Percentiles rank a stretch among this genome's conserved stretches.
Evolutionary conservation across 768 basidiomycete species (phyloP).

Genomic region (Gymnopilus dilepis): DNA sequence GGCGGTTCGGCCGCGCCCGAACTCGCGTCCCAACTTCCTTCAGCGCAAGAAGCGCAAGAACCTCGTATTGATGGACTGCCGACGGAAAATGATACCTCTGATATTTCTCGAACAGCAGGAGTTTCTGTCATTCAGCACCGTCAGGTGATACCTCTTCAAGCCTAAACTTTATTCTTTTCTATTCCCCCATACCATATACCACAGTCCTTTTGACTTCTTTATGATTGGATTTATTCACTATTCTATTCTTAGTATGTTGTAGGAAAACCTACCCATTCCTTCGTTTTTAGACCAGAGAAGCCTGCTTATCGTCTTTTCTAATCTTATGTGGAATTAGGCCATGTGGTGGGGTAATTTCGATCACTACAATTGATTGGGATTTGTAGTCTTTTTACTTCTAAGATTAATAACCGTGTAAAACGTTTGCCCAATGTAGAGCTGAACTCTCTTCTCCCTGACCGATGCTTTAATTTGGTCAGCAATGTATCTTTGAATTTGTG

Average conservation of each 20-base stretch:
- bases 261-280: constrained; percentile 9
- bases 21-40: constrained; percentile 10
- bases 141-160: constrained; percentile 19
- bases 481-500: too few species aligned
- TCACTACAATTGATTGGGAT: too few species aligned
- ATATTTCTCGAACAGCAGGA: constrained; percentile 11
- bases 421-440: too few species aligned
- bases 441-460: too few species aligned
- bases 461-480: too few species aligned
- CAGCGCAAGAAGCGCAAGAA: constrained; percentile 12
- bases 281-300: constrained; percentile 14
- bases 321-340: too few species aligned
- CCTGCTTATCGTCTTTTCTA: constrained; percentile 7
- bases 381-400: too few species aligned
- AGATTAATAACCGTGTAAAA: too few species aligned
- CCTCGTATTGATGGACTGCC: constrained; percentile 18
- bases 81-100: constrained; percentile 5
- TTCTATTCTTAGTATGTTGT: constrained; percentile 16
- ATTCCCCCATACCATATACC: constrained; percentile 25
- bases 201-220: constrained; percentile 17
- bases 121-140: constrained; percentile 11
- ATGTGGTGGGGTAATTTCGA: constrained; percentile 8
- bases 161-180: constrained; percentile 17
- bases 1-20: constrained; percentile 23
- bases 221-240: constrained; percentile 19